These are phyloP conservation scores for Pseudomonodictys pantanalensis DNA, from an alignment of 495 filamentous ascomycete species.

Conservation along the genomic window DNA sequence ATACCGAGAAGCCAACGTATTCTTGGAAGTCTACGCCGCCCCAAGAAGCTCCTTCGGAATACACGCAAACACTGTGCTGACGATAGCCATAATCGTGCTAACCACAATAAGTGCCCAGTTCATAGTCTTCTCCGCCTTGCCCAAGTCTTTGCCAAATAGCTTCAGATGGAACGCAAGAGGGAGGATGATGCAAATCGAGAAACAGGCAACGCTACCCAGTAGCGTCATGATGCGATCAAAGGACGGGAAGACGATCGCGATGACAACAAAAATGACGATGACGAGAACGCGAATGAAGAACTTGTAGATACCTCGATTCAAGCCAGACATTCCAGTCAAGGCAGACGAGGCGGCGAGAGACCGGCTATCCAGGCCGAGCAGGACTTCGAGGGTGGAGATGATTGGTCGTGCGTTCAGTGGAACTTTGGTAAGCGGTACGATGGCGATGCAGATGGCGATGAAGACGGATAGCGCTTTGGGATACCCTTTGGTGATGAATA, in stretches of 20 bases:
- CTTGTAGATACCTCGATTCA: slow-evolving; percentile 59
- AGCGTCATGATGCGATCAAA: slow-evolving; percentile 96
- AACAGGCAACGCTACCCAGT: slow-evolving; percentile 85
- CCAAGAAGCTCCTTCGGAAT: slow-evolving; percentile 62
- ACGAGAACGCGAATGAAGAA: slow-evolving; percentile 58
- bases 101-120: slow-evolving; percentile 68
- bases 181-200: slow-evolving; percentile 84
- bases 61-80: slow-evolving; percentile 86
- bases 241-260: slow-evolving; percentile 76
- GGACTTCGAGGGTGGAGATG: slow-evolving; percentile 75
- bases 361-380: slow-evolving; percentile 66
- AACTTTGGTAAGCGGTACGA: slow-evolving; percentile 93
- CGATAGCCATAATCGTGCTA: slow-evolving; percentile 63
- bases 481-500: slow-evolving; percentile 70
- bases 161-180: slow-evolving; percentile 89
- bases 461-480: slow-evolving; percentile 69
- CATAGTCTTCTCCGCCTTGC: slow-evolving; percentile 58
- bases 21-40: not conserved
- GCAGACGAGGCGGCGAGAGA: slow-evolving; percentile 46
- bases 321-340: slow-evolving; percentile 54
- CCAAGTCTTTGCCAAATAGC: slow-evolving; percentile 80
- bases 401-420: slow-evolving; percentile 90
- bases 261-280: slow-evolving; percentile 59
- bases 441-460: slow-evolving; percentile 80
- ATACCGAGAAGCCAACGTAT: too few species aligned